Percentiles rank a stretch among this genome's conserved stretches.
Evolutionary conservation across 257 asterid genomes (phyloP).

Genomic region (Mentha longifolia): DNA sequence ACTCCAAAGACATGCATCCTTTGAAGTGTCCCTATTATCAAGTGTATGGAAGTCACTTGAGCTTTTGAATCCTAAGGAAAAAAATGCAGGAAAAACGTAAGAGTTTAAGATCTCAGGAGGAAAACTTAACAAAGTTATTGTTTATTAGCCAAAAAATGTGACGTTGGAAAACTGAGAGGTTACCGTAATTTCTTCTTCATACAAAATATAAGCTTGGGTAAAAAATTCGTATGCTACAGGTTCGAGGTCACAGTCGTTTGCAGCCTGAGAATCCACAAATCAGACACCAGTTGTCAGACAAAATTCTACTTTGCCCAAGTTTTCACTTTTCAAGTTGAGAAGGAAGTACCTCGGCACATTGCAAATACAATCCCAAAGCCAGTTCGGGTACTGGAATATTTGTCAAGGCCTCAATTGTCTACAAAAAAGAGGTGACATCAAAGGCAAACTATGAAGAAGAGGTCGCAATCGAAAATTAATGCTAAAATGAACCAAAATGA

Average conservation of each 20-base stretch:
- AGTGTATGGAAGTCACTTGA: slow-evolving; percentile 88
- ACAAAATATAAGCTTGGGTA: slow-evolving; percentile 95
- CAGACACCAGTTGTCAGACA: slow-evolving; percentile 35
- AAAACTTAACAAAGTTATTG: slow-evolving; percentile 16
- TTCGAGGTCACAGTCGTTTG: slow-evolving; percentile 92
- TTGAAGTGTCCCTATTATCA: slow-evolving; percentile 96
- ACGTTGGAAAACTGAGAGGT: slow-evolving; percentile 14
- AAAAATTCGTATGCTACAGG: slow-evolving; percentile 98
- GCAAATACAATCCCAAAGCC: slow-evolving; percentile 79
- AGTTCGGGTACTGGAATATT: slow-evolving; percentile 89
- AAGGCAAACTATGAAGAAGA: slow-evolving; percentile 20
- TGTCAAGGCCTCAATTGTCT: slow-evolving; percentile 85
- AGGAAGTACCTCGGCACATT: slow-evolving; percentile 93
- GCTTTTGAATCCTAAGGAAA: slow-evolving; percentile 85
- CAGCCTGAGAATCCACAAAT: slow-evolving; percentile 68
- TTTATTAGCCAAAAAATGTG: slow-evolving; percentile 7
- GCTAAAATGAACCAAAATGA: slow-evolving; percentile 14
- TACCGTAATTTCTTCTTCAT: slow-evolving; percentile 98
- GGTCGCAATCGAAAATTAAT: slow-evolving; percentile 2
- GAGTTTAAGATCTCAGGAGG: slow-evolving; percentile 3
- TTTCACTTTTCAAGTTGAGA: slow-evolving; percentile 19
- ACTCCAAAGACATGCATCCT: slow-evolving; percentile 94
- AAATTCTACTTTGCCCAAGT: slow-evolving; percentile 27
- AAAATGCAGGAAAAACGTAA: slow-evolving; percentile 23
- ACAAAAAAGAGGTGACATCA: slow-evolving; percentile 40